Conservation (phyloP, 352 stramenopile species). For the Phytopythium chamaehyphon region DNA sequence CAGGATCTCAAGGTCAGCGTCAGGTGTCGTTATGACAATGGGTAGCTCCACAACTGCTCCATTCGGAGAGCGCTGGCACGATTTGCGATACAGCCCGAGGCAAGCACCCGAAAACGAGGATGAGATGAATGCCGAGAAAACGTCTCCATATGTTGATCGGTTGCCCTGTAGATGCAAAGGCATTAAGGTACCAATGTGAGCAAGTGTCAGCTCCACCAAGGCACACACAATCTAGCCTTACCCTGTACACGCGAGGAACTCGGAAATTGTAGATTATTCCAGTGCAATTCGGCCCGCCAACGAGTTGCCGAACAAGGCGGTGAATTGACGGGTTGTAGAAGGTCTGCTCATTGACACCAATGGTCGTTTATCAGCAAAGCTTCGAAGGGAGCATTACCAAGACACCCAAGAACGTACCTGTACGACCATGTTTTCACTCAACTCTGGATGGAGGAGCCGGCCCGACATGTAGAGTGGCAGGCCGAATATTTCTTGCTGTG, state of each 20-base stretch:
- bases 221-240: constrained; percentile 13
- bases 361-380: too few relatives aligned
- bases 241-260: constrained; percentile 35
- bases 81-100: constrained; percentile 69
- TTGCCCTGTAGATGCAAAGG: constrained; percentile 13
- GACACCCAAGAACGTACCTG: constrained; percentile 27
- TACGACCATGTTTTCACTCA: constrained; percentile 86
- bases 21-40: constrained; percentile 74
- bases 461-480: constrained; percentile 85
- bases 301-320: constrained; percentile 78
- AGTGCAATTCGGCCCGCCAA: constrained; percentile 71
- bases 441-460: constrained; percentile 67
- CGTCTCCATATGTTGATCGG: constrained; percentile 46
- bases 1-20: constrained; percentile 42
- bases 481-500: constrained; percentile 73
- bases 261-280: constrained; percentile 64
- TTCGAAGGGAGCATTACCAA: neutral
- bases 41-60: constrained; percentile 49
- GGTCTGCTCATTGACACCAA: constrained; percentile 24
- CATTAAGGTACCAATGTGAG: neutral
- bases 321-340: constrained; percentile 86
- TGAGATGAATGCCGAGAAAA: constrained; percentile 56
- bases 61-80: constrained; percentile 38
- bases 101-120: constrained; percentile 68
- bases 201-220: too few relatives aligned